phyloP scores from a whole-genome alignment of 2,329 filamentous ascomycete genomes.

The Tolypocladium pustulatum region DNA sequence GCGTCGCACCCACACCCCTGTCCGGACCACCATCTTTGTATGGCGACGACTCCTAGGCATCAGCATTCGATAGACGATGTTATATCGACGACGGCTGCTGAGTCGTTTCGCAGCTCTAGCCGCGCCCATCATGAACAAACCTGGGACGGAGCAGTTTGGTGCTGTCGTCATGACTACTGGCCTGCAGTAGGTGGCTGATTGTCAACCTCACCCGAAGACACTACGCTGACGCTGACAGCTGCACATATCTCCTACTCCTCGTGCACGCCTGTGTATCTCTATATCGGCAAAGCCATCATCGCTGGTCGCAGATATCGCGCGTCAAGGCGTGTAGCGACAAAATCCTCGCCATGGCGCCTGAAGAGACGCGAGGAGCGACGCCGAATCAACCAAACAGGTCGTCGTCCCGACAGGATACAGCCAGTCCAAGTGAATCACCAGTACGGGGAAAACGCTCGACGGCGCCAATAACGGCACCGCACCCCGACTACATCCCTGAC shows the following conservation, averaged over 20 bases:
- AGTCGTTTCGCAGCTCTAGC: not conserved
- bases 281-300: not conserved
- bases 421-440: not conserved
- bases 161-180: not conserved
- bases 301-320: not conserved
- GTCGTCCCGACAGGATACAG: not conserved
- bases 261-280: not conserved
- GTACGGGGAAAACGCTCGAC: not conserved
- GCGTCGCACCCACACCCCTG: slow-evolving; percentile 1
- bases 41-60: slow-evolving; percentile 5
- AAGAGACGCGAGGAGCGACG: not conserved
- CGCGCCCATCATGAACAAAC: not conserved
- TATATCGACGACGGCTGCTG: slow-evolving; percentile 1
- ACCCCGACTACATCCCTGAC: slow-evolving; percentile 10
- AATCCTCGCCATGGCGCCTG: not conserved
- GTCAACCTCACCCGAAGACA: not conserved
- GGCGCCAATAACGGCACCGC: not conserved
- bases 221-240: not conserved
- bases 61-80: slow-evolving; percentile 4
- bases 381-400: not conserved
- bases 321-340: not conserved
- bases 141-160: not conserved
- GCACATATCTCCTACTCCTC: not conserved
- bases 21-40: not conserved
- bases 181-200: not conserved